Evolutionary conservation across 2,329 filamentous ascomycete genomes (phyloP), one percentile per base, ranked within the genome.

Genomic region (Sclerotinia subarctica): DNA sequence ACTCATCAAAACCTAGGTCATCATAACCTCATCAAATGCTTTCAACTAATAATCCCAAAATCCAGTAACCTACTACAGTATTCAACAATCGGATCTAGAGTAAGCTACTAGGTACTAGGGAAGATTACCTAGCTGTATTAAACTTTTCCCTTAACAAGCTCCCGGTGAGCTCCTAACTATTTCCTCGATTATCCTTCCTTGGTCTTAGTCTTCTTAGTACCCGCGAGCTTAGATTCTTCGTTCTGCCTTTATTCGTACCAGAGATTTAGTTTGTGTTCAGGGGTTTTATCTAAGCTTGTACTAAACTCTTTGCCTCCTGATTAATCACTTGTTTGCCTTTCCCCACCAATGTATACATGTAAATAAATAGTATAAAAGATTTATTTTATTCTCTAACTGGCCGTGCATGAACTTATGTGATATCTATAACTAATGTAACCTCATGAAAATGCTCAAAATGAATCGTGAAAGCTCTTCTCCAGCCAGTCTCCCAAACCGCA

Each of bases 381-480:
- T 35, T 57, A 57, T 57, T 57, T 17, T 57, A 57, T 57, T 51
- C 29, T 51, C 59, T 51, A 62, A 51, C 24, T 26, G 32, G n/a
- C 26, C 46, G 46, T 51, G 46, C 51, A 21, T 51, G 29, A 51
- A 62, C 46, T 62, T 19, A 38, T 38, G 38, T 62, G 59, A 62
- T 62, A 51, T 62, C 46, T 62, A 51, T 51, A 62, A 62, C 46
- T 51, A 51, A 62, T 62, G 47, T 62, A 62, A 38, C 59, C 46
- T 62, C 59, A 62, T 62, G 59, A 15, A 62, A 62, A 51, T 62
- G 46, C 59, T 13, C 59, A 35, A 62, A 62, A 51, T 51, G n/a
- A 62, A 51, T 62, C 59, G n/a, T 62, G 15, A 62, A 21, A 17
- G 46, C n/a, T 15, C 53, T 13, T n/a, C 15, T 21, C 44, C 19